Evolutionary conservation across 2,329 filamentous ascomycete species (phyloP).

Genomic region (Penicillium sp.): DNA sequence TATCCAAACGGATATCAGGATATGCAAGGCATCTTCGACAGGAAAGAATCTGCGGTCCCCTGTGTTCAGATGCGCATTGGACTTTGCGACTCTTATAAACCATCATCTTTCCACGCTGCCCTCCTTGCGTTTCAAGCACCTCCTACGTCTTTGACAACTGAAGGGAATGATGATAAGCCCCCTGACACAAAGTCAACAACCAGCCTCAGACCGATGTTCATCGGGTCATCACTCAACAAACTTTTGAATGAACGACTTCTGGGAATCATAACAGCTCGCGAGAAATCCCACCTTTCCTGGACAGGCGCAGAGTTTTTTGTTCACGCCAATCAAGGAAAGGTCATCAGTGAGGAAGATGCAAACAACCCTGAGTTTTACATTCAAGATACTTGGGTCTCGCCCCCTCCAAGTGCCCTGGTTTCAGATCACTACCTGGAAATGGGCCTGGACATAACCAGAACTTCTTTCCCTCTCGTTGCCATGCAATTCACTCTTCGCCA

Average conservation of each 20-base stretch:
- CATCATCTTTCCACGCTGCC: constrained; percentile 60
- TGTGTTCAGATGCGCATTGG: constrained; percentile 66
- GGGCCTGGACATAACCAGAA: constrained; percentile 20
- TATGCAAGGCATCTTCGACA: constrained; percentile 54
- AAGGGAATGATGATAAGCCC: neutral
- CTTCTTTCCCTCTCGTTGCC: constrained; percentile 58
- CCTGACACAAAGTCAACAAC: neutral
- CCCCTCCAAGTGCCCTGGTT: constrained; percentile 45
- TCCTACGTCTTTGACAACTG: neutral
- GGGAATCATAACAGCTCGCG: constrained; percentile 61
- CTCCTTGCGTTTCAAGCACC: constrained; percentile 48
- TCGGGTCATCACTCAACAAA: constrained; percentile 69
- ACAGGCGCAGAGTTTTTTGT: constrained; percentile 63
- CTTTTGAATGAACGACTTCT: constrained; percentile 68
- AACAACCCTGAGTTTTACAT: constrained; percentile 16
- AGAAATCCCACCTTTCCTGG: constrained; percentile 60
- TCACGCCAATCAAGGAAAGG: constrained; percentile 46
- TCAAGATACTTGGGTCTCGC: constrained; percentile 24
- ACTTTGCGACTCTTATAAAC: constrained; percentile 71
- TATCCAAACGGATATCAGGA: constrained; percentile 63
- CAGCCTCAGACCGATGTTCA: constrained; percentile 57
- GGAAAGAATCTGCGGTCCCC: constrained; percentile 37
- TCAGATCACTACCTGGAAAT: constrained; percentile 51
- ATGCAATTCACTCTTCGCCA: constrained; percentile 79
- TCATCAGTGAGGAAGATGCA: constrained; percentile 9